Base-by-base conservation (phyloP, 768 basidiomycete genomes). In the Boletales sp. region DNA sequence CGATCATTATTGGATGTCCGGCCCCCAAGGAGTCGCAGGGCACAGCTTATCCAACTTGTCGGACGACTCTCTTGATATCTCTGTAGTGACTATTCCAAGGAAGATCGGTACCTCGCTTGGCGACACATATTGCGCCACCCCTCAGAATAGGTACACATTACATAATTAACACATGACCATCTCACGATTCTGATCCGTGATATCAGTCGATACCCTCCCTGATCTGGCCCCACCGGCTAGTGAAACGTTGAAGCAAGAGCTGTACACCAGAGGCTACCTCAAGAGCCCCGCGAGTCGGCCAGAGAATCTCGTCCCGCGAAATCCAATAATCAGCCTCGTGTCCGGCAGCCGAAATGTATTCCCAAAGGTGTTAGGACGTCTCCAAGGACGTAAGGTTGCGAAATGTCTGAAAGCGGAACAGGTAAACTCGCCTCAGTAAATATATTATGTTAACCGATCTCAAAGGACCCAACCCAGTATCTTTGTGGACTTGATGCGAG, bases 211-310 rank as follows among this genome's bases (percentile, higher is more conserved):
- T 35, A 13, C n/a, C n/a, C n/a, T n/a, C 18, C 40, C 31, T 30
- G 41, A 45, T 53, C 54, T 66, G 24, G 55, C 55, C 1, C 65
- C 64, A 10, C 43, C 68, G 30, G 66, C 66, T 2, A 66, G 66
- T 17, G 52, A 68, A 43, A 31, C n/a, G 10, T 45, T 68, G 45
- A 66, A 49, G 45, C 54, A 68, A 43, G 66, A 68, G 41, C 51
- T 68, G 3, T 68, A 61, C 41, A 34, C 40, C 45, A 54, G 54
- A 45, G 66, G 66, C 15, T 68, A 66, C 51, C 15, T 64, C 38
- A 59, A 50, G 49, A 49, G 55, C 42, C 61, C 60, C 39, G 7
- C 41, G 21, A 53, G 45, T 44, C 54, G 27, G 17, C 21, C 51
- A 27, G 38, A 53, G 9, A 58, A 40, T 19, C 42, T 38, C 34